These are phyloP conservation scores for Posidonia oceanica DNA, from an alignment of 116 monocot genomes.

Conservation along the genomic window DNA sequence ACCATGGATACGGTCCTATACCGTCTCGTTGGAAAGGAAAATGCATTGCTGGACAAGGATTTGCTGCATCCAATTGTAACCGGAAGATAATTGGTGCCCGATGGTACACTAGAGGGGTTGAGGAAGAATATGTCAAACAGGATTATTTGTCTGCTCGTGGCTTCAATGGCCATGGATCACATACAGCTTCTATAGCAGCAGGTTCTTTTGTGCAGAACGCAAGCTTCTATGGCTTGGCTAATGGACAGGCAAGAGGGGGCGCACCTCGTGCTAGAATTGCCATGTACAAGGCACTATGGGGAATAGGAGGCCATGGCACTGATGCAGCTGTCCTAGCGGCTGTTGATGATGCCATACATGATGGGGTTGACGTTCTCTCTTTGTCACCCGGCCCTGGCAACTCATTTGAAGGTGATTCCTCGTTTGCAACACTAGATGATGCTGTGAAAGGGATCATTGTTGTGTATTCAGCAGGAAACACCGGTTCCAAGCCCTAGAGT, in stretches of 20 bases:
- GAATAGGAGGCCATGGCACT: conserved; percentile 1
- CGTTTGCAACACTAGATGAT: conserved; percentile 27
- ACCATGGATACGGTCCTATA: conserved; percentile 56
- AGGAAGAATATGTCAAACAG: conserved; percentile 1
- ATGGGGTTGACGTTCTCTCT: conserved; percentile 46
- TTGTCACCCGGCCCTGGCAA: conserved; percentile 23
- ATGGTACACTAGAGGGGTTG: conserved; percentile 15
- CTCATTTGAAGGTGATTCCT: conserved; percentile 14
- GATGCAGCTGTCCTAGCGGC: conserved; percentile 35
- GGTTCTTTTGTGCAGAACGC: conserved; percentile 15
- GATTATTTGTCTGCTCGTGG: conserved; percentile 29
- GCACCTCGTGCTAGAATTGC: conserved; percentile 36
- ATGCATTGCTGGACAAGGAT: conserved; percentile 28
- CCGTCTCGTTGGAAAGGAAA: conserved; percentile 74
- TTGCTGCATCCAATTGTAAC: conserved; percentile 19
- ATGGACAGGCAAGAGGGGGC: conserved; percentile 24
- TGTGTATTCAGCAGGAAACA: conserved; percentile 28
- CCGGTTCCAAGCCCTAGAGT: conserved; percentile 21
- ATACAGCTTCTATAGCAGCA: conserved; percentile 38
- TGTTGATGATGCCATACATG: conserved; percentile 42
- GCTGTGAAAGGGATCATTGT: conserved; percentile 21
- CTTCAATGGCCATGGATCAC: conserved; percentile 25
- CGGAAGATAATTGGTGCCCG: conserved; percentile 35
- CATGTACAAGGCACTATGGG: conserved; percentile 28
- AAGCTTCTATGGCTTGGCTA: conserved; percentile 17